Conservation (phyloP, 2,329 filamentous ascomycete genomes). For the Fusarium vanettenii region DNA sequence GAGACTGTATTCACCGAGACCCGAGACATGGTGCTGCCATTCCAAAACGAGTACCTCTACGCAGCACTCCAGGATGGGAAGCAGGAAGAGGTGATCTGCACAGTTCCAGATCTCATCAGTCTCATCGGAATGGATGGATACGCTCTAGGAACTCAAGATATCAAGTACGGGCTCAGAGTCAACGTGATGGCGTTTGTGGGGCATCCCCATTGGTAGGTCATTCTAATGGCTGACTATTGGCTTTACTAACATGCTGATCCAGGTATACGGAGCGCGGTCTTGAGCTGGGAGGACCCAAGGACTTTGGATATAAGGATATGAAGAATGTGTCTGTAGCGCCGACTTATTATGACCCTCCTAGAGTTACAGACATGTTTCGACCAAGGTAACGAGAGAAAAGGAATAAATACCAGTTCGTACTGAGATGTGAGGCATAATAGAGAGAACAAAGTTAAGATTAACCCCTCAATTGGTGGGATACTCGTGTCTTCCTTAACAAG, state of each 20-base stretch:
- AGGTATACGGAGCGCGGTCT: background rate
- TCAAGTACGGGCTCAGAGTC: background rate
- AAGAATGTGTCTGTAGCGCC: background rate
- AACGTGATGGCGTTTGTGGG: slow-evolving; percentile 1
- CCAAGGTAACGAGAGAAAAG: background rate
- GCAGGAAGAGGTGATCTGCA: background rate
- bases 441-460: background rate
- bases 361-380: background rate
- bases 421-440: background rate
- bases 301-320: background rate
- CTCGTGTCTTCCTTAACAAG: too few relatives aligned
- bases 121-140: background rate
- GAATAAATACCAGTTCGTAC: background rate
- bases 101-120: background rate
- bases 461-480: background rate
- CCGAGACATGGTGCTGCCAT: background rate
- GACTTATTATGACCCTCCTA: background rate
- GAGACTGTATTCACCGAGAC: background rate
- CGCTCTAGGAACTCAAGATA: background rate
- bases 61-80: background rate
- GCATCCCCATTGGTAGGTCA: background rate
- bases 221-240: background rate
- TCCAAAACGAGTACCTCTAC: background rate
- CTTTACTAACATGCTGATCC: background rate
- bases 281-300: background rate